A percentile compares a stretch with the other conserved stretches of the same genome.
Conservation (phyloP, 176 grass and related monocot species). For the Bothriochloa decipiens region DNA sequence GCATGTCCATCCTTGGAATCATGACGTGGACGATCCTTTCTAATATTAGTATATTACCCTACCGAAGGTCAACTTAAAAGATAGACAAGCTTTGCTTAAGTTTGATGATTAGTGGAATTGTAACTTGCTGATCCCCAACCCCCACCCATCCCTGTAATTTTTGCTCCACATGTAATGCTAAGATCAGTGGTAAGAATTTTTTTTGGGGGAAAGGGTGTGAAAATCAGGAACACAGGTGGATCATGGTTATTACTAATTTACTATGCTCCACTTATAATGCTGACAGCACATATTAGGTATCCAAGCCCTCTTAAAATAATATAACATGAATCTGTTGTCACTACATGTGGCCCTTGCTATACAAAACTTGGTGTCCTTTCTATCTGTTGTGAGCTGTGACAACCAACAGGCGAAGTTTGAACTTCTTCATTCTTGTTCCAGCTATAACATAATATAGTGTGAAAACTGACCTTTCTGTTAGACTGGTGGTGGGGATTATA, state of each 20-base stretch:
- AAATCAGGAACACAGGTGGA: background rate
- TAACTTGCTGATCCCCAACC: background rate
- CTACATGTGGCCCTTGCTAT: background rate
- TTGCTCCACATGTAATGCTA: background rate
- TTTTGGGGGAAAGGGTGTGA: background rate
- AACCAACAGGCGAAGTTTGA: background rate
- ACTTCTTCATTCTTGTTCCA: constrained; percentile 11
- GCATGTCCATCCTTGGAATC: constrained; percentile 20
- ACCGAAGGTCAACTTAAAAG: background rate
- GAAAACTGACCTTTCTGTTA: background rate
- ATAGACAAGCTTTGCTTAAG: background rate
- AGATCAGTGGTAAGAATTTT: background rate
- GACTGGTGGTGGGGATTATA: background rate
- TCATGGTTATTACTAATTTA: constrained; percentile 4
- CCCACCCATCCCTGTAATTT: background rate
- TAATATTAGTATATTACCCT: constrained; percentile 12
- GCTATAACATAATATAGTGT: background rate
- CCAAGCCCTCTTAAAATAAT: background rate
- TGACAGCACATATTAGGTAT: background rate
- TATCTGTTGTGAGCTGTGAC: background rate
- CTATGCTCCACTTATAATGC: background rate
- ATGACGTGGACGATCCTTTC: constrained; percentile 25
- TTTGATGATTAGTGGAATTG: constrained; percentile 8
- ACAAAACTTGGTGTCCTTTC: background rate
- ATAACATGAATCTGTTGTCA: background rate